phyloP scores from a whole-genome alignment of 2,329 filamentous ascomycete genomes.

The Esteya vermicola region DNA sequence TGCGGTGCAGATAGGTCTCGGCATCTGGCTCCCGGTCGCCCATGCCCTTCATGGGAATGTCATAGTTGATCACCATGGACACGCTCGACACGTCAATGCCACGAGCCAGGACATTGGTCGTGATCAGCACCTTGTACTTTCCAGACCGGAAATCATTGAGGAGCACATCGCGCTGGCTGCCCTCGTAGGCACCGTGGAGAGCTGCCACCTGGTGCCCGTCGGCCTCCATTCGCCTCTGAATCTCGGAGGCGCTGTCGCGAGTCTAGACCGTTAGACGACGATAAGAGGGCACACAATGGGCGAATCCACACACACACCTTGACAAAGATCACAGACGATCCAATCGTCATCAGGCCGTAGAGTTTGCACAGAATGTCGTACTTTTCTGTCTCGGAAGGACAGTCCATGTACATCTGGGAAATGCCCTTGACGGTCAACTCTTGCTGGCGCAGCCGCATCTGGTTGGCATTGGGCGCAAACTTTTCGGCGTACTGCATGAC shows the following conservation, averaged over 20 bases:
- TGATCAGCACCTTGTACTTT: slow-evolving; percentile 88
- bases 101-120: slow-evolving; percentile 89
- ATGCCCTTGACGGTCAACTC: slow-evolving; percentile 95
- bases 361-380: slow-evolving; percentile 82
- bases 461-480: slow-evolving; percentile 77
- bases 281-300: background rate
- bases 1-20: slow-evolving; percentile 95
- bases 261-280: too few species aligned
- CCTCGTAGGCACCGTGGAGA: slow-evolving; percentile 79
- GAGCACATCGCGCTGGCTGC: slow-evolving; percentile 65
- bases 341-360: slow-evolving; percentile 91
- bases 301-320: slow-evolving; percentile 41
- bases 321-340: slow-evolving; percentile 96
- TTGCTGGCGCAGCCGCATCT: slow-evolving; percentile 75
- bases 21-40: slow-evolving; percentile 75
- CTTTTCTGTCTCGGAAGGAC: slow-evolving; percentile 65
- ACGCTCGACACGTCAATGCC: slow-evolving; percentile 88
- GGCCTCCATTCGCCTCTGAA: slow-evolving; percentile 69
- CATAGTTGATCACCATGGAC: slow-evolving; percentile 98
- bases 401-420: slow-evolving; percentile 96
- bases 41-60: slow-evolving; percentile 60
- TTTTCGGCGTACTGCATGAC: slow-evolving; percentile 71
- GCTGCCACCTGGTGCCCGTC: slow-evolving; percentile 90
- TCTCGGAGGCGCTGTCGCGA: slow-evolving; percentile 70
- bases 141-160: slow-evolving; percentile 79